These are phyloP conservation scores for Colletotrichum simmondsii DNA, from an alignment of 2,329 filamentous ascomycete genomes.

Conservation along the genomic window DNA sequence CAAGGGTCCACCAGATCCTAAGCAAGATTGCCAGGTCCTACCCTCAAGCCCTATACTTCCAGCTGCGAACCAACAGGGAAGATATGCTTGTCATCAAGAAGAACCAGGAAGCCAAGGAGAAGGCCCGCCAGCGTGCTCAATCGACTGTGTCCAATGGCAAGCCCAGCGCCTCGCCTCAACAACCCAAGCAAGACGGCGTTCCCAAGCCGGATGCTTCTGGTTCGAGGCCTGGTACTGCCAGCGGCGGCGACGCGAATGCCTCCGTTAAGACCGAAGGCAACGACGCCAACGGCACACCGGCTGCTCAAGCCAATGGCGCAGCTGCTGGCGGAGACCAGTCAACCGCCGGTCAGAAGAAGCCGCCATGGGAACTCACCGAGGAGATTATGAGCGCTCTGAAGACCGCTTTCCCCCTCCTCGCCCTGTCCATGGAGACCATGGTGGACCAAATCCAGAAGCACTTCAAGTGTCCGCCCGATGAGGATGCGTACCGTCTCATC, in stretches of 20 bases:
- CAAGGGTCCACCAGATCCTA: slow-evolving; percentile 85
- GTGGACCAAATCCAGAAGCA: slow-evolving; percentile 98
- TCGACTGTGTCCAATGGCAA: slow-evolving; percentile 56
- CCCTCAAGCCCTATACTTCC: slow-evolving; percentile 95
- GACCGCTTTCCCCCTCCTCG: slow-evolving; percentile 94
- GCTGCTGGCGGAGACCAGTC: slow-evolving; percentile 32
- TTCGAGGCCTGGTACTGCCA: slow-evolving; percentile 63
- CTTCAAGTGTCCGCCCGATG: slow-evolving; percentile 98
- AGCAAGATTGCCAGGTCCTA: slow-evolving; percentile 95
- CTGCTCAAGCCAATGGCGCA: slow-evolving; percentile 32
- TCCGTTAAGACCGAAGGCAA: slow-evolving; percentile 57
- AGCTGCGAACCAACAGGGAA: slow-evolving; percentile 91
- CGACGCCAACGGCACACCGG: slow-evolving; percentile 43
- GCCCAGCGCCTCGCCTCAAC: slow-evolving; percentile 57
- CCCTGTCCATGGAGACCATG: slow-evolving; percentile 99
- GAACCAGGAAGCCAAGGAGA: slow-evolving; percentile 81
- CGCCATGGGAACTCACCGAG: slow-evolving; percentile 96
- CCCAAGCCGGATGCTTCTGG: slow-evolving; percentile 47
- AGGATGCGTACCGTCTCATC: slow-evolving; percentile 96
- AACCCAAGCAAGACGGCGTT: slow-evolving; percentile 64
- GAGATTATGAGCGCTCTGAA: slow-evolving; percentile 96
- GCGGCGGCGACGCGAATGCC: slow-evolving; percentile 51
- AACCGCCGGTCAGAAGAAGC: slow-evolving; percentile 68
- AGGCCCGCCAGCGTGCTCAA: slow-evolving; percentile 62
- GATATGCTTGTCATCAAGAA: slow-evolving; percentile 95